Evolutionary conservation across 2,329 filamentous ascomycete species (phyloP).

Genomic region (Dactylonectria macrodidyma): DNA sequence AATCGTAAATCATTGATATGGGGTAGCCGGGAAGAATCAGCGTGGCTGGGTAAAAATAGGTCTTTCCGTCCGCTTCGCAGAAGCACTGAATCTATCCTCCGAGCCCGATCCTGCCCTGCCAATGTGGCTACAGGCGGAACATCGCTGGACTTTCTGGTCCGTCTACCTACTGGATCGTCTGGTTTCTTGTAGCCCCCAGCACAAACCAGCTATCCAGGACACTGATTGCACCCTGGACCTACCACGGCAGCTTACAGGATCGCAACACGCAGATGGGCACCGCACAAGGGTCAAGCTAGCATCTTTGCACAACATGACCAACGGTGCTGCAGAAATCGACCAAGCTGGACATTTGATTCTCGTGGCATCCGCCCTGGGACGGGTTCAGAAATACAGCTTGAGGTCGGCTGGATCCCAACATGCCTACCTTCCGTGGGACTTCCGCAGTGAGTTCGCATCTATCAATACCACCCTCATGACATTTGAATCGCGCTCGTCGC

Average conservation of each 20-base stretch:
- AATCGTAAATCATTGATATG: slow-evolving; percentile 1
- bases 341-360: slow-evolving; percentile 2
- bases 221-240: slow-evolving; percentile 5
- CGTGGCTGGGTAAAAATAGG: slow-evolving; percentile 7
- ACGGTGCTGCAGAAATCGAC: slow-evolving; percentile 1
- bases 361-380: neutral
- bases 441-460: slow-evolving; percentile 5
- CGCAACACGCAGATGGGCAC: slow-evolving; percentile 1
- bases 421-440: slow-evolving; percentile 3
- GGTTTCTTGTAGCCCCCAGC: slow-evolving; percentile 4
- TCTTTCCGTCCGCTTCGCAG: slow-evolving; percentile 9
- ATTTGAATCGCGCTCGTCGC: slow-evolving; percentile 1
- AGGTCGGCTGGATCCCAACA: neutral
- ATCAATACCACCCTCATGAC: slow-evolving; percentile 10
- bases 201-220: slow-evolving; percentile 6
- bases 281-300: slow-evolving; percentile 2
- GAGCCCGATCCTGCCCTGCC: slow-evolving; percentile 3
- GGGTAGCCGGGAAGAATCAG: slow-evolving; percentile 1
- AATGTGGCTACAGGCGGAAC: slow-evolving; percentile 1
- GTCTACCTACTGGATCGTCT: slow-evolving; percentile 6
- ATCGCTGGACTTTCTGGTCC: slow-evolving; percentile 10
- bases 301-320: slow-evolving; percentile 5
- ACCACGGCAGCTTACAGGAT: slow-evolving; percentile 1
- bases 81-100: slow-evolving; percentile 5
- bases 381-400: slow-evolving; percentile 10